Percentiles rank a stretch among this genome's conserved stretches.
These are phyloP conservation scores for Toxoplasma gondii DNA, from an alignment of 169 alveolate species.

Conservation along the genomic window DNA sequence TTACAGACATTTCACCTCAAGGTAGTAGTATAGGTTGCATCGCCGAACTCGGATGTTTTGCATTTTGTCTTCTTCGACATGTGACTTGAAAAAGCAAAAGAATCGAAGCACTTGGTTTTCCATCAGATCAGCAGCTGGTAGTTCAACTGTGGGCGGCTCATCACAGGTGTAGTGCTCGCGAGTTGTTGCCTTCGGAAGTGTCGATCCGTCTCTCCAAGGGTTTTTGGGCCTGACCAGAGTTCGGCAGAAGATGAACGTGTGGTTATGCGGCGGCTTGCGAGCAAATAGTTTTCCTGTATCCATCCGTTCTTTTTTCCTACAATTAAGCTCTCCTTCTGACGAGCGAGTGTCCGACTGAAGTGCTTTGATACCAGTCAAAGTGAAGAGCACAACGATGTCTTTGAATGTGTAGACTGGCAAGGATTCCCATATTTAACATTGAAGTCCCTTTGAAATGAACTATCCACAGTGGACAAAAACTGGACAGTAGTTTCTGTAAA, in stretches of 20 bases:
- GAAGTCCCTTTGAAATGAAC: no score
- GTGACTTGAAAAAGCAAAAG: constrained; percentile 84
- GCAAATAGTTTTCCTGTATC: no score
- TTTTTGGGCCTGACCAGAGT: constrained; percentile 35
- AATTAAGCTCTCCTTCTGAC: no score
- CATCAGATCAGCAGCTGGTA: constrained; percentile 71
- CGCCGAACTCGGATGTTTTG: constrained; percentile 81
- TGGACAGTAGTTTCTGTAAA: no score
- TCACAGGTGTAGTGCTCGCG: constrained; percentile 24
- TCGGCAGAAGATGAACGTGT: not conserved
- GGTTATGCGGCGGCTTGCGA: not conserved
- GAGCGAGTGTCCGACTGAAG: no score
- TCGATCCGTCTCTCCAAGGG: constrained; percentile 60
- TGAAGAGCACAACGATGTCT: no score
- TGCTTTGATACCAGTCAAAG: no score
- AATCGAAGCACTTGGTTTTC: constrained; percentile 76
- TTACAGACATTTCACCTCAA: constrained; percentile 71
- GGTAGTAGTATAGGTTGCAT: constrained; percentile 78
- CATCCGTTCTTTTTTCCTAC: no score
- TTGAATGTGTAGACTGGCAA: no score
- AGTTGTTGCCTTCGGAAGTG: constrained; percentile 63
- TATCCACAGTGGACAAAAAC: no score
- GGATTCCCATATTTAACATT: no score
- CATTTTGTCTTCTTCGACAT: constrained; percentile 81
- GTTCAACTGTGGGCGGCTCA: not conserved